Conservation (phyloP, 2,329 filamentous ascomycete species). For the Botrytis cinerea region DNA sequence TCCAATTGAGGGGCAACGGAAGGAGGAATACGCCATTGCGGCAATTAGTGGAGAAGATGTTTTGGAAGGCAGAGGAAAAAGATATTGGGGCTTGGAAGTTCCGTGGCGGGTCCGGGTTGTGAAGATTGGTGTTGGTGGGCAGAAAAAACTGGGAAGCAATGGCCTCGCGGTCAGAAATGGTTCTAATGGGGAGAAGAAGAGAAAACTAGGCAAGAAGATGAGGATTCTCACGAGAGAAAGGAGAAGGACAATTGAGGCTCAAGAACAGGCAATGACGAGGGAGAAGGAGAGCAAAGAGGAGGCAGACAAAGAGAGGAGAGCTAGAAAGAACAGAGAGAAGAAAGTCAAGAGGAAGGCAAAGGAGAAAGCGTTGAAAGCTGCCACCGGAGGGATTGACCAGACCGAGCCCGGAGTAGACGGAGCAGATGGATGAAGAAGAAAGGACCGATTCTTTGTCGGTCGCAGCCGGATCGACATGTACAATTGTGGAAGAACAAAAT, state of each 20-base stretch:
- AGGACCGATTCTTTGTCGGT: slow-evolving; percentile 1
- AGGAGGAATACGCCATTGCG: slow-evolving; percentile 46
- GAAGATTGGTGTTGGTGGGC: slow-evolving; percentile 33
- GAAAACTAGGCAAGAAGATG: slow-evolving; percentile 59
- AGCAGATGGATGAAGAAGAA: slow-evolving; percentile 20
- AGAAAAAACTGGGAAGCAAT: slow-evolving; percentile 36
- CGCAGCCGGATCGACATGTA: slow-evolving; percentile 20
- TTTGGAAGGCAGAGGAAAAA: slow-evolving; percentile 46
- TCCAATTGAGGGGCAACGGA: slow-evolving; percentile 44
- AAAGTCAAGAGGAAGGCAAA: slow-evolving; percentile 61
- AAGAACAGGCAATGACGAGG: slow-evolving; percentile 44
- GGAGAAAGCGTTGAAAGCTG: slow-evolving; percentile 55
- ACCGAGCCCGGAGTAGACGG: slow-evolving; percentile 7
- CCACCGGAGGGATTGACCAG: slow-evolving; percentile 1
- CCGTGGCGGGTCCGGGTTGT: slow-evolving; percentile 59
- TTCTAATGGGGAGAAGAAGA: slow-evolving; percentile 41
- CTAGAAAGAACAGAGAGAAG: slow-evolving; percentile 60
- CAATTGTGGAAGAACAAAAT: slow-evolving; percentile 15
- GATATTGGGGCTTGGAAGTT: slow-evolving; percentile 59
- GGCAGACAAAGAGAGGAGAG: slow-evolving; percentile 61
- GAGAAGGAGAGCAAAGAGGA: slow-evolving; percentile 54
- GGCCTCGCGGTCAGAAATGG: slow-evolving; percentile 22
- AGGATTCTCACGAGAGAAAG: slow-evolving; percentile 53
- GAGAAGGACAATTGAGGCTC: slow-evolving; percentile 44
- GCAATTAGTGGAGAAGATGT: slow-evolving; percentile 58